Evolutionary conservation across 257 asterid species (phyloP).

Genomic region (Paraleonurus japonicus): DNA sequence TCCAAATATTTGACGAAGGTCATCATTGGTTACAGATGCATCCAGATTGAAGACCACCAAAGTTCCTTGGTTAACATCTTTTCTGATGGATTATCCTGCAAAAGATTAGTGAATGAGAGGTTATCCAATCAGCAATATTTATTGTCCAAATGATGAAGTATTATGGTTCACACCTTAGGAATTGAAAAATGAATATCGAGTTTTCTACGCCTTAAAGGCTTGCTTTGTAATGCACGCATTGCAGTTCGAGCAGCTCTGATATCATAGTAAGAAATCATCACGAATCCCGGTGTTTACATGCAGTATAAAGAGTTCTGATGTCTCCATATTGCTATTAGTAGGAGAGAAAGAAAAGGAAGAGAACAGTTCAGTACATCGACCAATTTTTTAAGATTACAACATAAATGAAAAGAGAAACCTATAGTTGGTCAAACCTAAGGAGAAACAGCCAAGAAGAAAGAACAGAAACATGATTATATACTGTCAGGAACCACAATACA

Average conservation of each 20-base stretch:
- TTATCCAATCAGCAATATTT: conserved; percentile 6
- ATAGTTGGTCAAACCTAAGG: neutral
- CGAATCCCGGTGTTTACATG: conserved; percentile 97
- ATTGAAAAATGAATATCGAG: conserved; percentile 86
- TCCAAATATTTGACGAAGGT: conserved; percentile 89
- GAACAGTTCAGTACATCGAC: conserved; percentile 15
- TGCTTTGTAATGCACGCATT: conserved; percentile 74
- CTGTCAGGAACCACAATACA: conserved; percentile 4
- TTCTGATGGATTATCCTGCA: conserved; percentile 92
- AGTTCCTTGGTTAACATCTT: conserved; percentile 95
- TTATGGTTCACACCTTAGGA: conserved; percentile 52
- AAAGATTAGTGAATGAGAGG: conserved; percentile 5
- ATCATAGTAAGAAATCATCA: conserved; percentile 98
- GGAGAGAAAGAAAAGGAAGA: neutral
- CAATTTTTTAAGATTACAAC: neutral
- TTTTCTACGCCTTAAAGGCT: conserved; percentile 68
- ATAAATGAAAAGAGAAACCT: neutral
- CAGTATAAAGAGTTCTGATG: conserved; percentile 88
- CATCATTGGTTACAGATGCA: conserved; percentile 89
- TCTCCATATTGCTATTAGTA: conserved; percentile 83
- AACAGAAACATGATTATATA: neutral
- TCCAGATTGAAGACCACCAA: conserved; percentile 94
- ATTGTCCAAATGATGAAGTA: neutral
- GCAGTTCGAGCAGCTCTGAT: conserved; percentile 96
- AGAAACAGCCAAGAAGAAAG: neutral